Evolutionary conservation across 192 early-diverging fungal genomes (phyloP), one percentile per base, ranked within the genome.

Genomic region (Rhizophagus sp.): DNA sequence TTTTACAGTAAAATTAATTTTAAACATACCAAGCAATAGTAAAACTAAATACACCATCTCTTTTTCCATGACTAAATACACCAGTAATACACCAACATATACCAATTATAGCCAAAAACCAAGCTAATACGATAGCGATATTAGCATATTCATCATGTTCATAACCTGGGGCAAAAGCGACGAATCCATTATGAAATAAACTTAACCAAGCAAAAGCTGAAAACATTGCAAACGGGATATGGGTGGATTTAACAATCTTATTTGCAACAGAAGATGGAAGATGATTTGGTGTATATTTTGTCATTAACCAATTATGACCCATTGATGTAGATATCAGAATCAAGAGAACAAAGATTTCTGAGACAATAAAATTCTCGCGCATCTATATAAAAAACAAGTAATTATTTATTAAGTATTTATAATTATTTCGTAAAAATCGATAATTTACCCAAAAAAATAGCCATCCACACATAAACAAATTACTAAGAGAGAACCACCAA

Each of bases 181-280:
- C 22, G 19, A 78, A 78, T 68, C 62, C 62, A 68, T 44, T 68
- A 68, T 78, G 49, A 24, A 68, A 78, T 15, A 68, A 7, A 50
- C 57, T 25, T 50, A 68, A 50, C 2, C 13, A 66, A 3, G 76
- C 3, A 19, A 78, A 36, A 6, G 64, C 76, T 33, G 9, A 4
- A n/a, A 49, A 68, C 76, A 78, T 78, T n/a, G 76, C 41, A 34
- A 78, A 78, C 13, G 76, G 76, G 10, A 63, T 78, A 47, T 78
- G 76, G 19, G 65, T 33, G 39, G 27, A 68, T 4, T 15, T 19
- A 52, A 67, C 25, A 33, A 78, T 47, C 24, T 68, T 47, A 17
- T 27, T 13, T 24, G 62, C 75, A 22, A 41, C 27, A 4, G 62
- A 41, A 4, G n/a, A 7, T 41, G 75, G 62, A 76, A 76, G 7